A percentile compares a stretch with the other conserved stretches of the same genome.
These are phyloP conservation scores for Penicillium rolfsii DNA, from an alignment of 2,329 filamentous ascomycete species.

Conservation along the genomic window DNA sequence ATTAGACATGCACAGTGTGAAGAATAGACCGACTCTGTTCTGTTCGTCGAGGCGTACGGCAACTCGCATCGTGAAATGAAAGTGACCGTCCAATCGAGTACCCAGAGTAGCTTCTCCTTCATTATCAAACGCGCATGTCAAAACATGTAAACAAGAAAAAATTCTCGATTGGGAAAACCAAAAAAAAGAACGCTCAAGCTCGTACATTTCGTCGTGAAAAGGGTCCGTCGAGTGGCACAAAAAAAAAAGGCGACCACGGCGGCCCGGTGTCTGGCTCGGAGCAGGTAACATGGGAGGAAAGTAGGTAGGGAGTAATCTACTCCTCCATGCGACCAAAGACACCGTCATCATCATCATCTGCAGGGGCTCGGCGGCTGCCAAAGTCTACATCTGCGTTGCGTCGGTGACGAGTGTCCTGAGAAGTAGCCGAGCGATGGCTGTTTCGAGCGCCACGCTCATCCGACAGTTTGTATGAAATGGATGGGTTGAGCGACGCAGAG, in stretches of 20 bases:
- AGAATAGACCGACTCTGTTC: conserved; percentile 9
- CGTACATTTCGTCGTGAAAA: conserved; percentile 43
- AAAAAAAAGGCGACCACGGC: conserved; percentile 4
- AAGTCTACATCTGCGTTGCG: conserved; percentile 44
- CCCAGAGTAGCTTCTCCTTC: conserved; percentile 14
- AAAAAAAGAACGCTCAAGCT: conserved; percentile 42
- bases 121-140: conserved; percentile 23
- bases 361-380: conserved; percentile 55
- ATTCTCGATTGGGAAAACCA: conserved; percentile 16
- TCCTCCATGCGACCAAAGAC: conserved; percentile 98
- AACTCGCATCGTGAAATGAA: not conserved
- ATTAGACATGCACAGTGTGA: conserved; percentile 20
- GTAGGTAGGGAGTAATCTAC: conserved; percentile 49
- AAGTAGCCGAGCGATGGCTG: conserved; percentile 60
- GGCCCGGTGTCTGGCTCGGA: conserved; percentile 13
- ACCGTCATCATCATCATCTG: conserved; percentile 90
- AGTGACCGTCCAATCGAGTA: not conserved
- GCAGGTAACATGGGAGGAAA: conserved; percentile 3
- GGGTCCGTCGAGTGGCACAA: conserved; percentile 25
- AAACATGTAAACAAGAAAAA: conserved; percentile 34
- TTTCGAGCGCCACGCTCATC: conserved; percentile 66
- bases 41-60: not conserved
- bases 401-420: conserved; percentile 40
- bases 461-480: conserved; percentile 53
- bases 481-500: conserved; percentile 49